phyloP scores from a whole-genome alignment of 2,329 filamentous ascomycete species.

The Cadophora luteo-olivacea region DNA sequence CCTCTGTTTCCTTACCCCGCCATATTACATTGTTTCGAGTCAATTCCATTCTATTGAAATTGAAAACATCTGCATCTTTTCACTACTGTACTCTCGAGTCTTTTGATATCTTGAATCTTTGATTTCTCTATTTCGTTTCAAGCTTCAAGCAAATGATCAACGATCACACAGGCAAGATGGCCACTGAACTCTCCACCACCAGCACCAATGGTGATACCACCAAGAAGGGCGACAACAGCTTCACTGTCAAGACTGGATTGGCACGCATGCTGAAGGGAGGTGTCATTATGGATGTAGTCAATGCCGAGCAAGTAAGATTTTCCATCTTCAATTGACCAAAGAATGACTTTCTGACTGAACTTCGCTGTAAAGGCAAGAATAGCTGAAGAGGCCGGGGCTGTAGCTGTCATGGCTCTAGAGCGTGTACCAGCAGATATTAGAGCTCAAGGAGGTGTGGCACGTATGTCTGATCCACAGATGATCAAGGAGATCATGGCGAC shows the following conservation, averaged over 20 bases:
- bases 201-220: conserved; percentile 37
- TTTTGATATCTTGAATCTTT: neutral
- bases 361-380: conserved; percentile 74
- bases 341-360: conserved; percentile 27
- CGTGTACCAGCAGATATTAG: conserved; percentile 97
- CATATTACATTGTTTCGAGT: conserved; percentile 17
- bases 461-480: conserved; percentile 95
- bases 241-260: conserved; percentile 92
- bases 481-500: conserved; percentile 95
- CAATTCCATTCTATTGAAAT: neutral
- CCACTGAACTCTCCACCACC: conserved; percentile 52
- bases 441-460: conserved; percentile 87
- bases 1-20: conserved; percentile 3
- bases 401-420: conserved; percentile 98
- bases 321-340: neutral
- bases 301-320: conserved; percentile 73
- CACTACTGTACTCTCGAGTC: neutral
- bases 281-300: conserved; percentile 99
- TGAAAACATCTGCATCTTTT: neutral
- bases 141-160: conserved; percentile 34
- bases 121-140: neutral
- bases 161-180: conserved; percentile 39
- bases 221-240: conserved; percentile 52
- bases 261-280: conserved; percentile 99
- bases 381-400: conserved; percentile 94